Evolutionary conservation across 495 filamentous ascomycete genomes (phyloP), one percentile per base, ranked within the genome.

Genomic region (Aspergillus sclerotioniger): DNA sequence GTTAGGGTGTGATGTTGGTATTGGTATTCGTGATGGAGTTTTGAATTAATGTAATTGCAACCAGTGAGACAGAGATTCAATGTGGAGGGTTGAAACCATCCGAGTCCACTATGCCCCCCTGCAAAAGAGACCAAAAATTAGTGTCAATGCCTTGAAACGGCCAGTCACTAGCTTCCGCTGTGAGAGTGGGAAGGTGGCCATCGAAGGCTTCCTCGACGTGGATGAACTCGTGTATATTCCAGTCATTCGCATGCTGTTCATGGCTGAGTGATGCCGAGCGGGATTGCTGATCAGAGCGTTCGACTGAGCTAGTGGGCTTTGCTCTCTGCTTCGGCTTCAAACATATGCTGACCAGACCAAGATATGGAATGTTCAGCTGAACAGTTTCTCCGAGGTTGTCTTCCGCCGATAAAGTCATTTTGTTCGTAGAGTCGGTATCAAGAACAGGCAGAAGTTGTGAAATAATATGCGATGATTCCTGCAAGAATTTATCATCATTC

Each of bases 121-220:
- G 25, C 6, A 51, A 12, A 5, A 51, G 49, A 8, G 49, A 51
- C 49, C 49, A 51, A 9, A 51, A 51, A 16, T 51, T 51, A 7
- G 49, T 51, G 3, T 51, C 49, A 4, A 51, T 17, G 2, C 49
- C 49, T n/a, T 51, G 49, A 17, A 51, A 51, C 16, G 49, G 49
- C 49, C 49, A 51, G 5, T 33, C 21, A 16, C n/a, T 17, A 1
- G 49, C 49, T 12, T 51, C 49, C 2, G 49, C 49, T 6, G 29
- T 51, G 3, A 51, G 25, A n/a, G 13, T 32, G 0, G 49, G 49
- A 29, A 51, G 10, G 2, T 51, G 25, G 17, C 15, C 20, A 15
- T 16, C 25, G 21, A 13, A 33, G 8, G 49, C n/a, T 32, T 6
- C 32, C 9, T 29, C 49, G 9, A 51, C n/a, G 2, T 51, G 49